Evolutionary conservation across 139 green algal genomes (phyloP).

Genomic region (Chlamydomonas schloesseri): DNA sequence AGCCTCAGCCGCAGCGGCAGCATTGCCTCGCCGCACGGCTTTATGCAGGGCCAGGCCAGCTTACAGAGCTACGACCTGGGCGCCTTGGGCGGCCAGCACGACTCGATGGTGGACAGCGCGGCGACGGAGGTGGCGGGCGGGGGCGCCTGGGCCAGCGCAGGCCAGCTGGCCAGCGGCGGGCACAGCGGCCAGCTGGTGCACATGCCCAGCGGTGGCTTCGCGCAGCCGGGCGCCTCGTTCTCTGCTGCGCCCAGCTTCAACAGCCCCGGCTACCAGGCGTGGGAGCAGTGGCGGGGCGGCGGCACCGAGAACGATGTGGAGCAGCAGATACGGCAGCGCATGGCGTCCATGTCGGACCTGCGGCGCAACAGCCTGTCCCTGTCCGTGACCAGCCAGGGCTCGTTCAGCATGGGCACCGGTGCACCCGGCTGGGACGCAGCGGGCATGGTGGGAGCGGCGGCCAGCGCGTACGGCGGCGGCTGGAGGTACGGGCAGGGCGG

Average conservation of each 20-base stretch:
- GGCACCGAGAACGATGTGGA: slow-evolving; percentile 11
- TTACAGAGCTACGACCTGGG: too few relatives aligned
- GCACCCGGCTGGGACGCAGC: background rate
- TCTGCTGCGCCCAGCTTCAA: too few relatives aligned
- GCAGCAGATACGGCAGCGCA: background rate
- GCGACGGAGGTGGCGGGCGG: too few relatives aligned
- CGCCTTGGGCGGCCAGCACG: too few relatives aligned
- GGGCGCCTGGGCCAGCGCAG: too few relatives aligned
- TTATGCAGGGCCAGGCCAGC: too few relatives aligned
- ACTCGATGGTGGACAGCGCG: too few relatives aligned
- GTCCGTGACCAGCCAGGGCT: too few relatives aligned
- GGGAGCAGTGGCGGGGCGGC: slow-evolving; percentile 32
- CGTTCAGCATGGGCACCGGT: background rate
- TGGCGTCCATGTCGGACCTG: background rate
- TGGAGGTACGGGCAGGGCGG: background rate
- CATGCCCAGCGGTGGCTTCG: background rate
- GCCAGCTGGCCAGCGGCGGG: background rate
- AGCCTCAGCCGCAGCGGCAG: too few relatives aligned
- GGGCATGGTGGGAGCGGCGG: background rate
- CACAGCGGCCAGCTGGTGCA: background rate
- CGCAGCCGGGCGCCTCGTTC: too few relatives aligned
- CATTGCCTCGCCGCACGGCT: too few relatives aligned
- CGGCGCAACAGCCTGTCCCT: too few relatives aligned
- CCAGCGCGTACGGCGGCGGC: background rate
- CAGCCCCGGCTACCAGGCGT: slow-evolving; percentile 14